Percentiles rank a stretch among this genome's conserved stretches.
phyloP scores from a whole-genome alignment of 208 protist genomes.

The Porcisia deanei region DNA sequence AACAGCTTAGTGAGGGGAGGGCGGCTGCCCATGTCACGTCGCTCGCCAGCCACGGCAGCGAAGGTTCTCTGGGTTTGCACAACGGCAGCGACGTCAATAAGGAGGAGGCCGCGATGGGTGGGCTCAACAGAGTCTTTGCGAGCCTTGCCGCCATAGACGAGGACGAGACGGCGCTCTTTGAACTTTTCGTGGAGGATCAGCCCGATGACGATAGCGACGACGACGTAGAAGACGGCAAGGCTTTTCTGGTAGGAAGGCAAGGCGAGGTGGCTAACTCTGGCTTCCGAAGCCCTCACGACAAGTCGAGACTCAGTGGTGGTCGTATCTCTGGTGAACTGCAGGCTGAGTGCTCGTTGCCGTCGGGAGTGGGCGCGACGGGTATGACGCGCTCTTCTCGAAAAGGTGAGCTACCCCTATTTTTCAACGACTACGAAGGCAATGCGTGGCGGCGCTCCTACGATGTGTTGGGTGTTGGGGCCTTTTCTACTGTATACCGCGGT shows the following conservation, averaged over 20 bases:
- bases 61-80: not conserved
- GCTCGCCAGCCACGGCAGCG: not conserved
- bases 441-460: conserved; percentile 57
- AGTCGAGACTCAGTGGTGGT: not conserved
- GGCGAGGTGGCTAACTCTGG: not conserved
- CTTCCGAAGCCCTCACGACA: not conserved
- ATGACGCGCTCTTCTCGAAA: not conserved
- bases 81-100: not conserved
- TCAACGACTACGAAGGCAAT: conserved; percentile 61
- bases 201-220: conserved; percentile 26
- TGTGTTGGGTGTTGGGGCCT: conserved; percentile 56
- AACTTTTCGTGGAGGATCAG: conserved; percentile 41
- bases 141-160: conserved; percentile 3
- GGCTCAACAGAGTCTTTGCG: not conserved
- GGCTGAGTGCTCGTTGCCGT: not conserved
- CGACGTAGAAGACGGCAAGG: conserved; percentile 10
- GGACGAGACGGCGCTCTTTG: conserved; percentile 47
- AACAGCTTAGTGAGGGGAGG: not conserved
- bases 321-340: not conserved
- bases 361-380: not conserved
- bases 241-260: not conserved
- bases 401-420: conserved; percentile 57
- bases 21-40: not conserved
- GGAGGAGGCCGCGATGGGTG: not conserved
- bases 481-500: conserved; percentile 65